phyloP scores from a whole-genome alignment of 2,329 filamentous ascomycete species.

The Diaporthe australafricana region DNA sequence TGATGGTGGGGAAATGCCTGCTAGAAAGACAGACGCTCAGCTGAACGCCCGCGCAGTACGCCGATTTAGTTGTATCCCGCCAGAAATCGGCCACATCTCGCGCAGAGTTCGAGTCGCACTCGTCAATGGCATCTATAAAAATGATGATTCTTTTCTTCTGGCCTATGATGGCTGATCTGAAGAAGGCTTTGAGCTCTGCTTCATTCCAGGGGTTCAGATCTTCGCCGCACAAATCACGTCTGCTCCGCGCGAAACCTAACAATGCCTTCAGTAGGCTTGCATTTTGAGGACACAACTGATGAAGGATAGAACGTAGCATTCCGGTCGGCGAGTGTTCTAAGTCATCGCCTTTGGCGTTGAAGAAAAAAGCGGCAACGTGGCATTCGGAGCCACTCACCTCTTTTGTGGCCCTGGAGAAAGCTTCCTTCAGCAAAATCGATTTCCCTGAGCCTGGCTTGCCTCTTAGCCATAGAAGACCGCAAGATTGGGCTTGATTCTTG shows the following conservation, averaged over 20 bases:
- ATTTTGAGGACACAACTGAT: neutral
- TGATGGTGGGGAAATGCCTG: neutral
- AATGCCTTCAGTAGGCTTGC: neutral
- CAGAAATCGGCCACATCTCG: neutral
- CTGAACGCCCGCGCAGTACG: neutral
- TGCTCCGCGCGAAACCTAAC: neutral
- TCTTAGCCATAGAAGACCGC: neutral
- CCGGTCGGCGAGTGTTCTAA: neutral
- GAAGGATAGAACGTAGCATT: neutral
- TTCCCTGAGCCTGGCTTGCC: neutral
- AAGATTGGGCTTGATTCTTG: neutral
- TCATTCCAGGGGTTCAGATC: neutral
- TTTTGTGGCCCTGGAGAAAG: neutral
- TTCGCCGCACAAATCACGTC: neutral
- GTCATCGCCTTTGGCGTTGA: neutral
- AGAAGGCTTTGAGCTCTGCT: neutral
- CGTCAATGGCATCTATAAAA: conserved; percentile 1
- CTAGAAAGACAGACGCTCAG: neutral
- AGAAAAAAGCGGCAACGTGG: neutral
- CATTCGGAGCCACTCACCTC: neutral
- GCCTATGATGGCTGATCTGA: neutral
- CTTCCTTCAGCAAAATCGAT: conserved; percentile 4
- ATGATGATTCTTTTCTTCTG: neutral
- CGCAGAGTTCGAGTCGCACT: neutral
- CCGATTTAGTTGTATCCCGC: neutral